phyloP scores from a whole-genome alignment of 345 rosid species.

The Salix arbutifolia region DNA sequence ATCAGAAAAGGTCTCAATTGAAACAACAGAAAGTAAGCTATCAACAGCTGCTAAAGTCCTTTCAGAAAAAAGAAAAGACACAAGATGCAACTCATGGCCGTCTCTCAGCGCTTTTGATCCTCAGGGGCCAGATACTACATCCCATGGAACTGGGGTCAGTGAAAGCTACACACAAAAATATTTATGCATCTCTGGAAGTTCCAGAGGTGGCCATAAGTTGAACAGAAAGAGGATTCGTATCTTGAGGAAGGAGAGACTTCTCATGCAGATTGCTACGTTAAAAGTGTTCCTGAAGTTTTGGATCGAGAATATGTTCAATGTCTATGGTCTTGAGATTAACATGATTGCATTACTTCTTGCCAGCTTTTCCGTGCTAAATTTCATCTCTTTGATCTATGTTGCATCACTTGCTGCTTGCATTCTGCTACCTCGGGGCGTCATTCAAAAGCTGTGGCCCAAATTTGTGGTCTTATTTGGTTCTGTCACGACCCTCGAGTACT shows the following conservation, averaged over 20 bases:
- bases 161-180: conserved; percentile 18
- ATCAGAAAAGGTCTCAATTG: conserved; percentile 21
- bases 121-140: conserved; percentile 7
- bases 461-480: conserved; percentile 37
- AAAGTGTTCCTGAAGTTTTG: conserved; percentile 31
- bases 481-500: conserved; percentile 31
- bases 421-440: conserved; percentile 26
- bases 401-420: conserved; percentile 41
- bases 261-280: conserved; percentile 32
- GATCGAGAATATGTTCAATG: conserved; percentile 39
- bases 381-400: conserved; percentile 39
- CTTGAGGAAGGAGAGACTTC: conserved; percentile 38
- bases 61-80: conserved; percentile 11
- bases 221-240: conserved; percentile 27
- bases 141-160: conserved; percentile 8
- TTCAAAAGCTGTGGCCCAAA: conserved; percentile 36
- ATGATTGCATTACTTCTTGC: conserved; percentile 45
- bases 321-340: conserved; percentile 46
- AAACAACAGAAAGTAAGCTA: conserved; percentile 13
- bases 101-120: conserved; percentile 10
- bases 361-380: conserved; percentile 45
- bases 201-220: conserved; percentile 34
- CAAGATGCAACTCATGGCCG: conserved; percentile 26
- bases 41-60: conserved; percentile 7
- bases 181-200: conserved; percentile 27